Conservation (phyloP, 2,329 filamentous ascomycete species). For the Penicillium fuscoglaucum region DNA sequence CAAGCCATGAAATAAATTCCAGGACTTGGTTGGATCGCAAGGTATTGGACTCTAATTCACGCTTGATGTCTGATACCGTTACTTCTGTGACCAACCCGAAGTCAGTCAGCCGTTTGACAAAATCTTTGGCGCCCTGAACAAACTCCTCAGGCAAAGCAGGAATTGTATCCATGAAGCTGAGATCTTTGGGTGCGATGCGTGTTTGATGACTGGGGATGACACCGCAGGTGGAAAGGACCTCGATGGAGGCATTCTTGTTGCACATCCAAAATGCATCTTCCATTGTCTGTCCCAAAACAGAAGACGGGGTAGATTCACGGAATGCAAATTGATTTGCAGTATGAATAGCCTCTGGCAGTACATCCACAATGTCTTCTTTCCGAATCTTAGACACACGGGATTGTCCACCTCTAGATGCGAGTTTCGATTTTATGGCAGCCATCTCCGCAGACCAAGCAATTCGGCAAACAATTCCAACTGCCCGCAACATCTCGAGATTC, state of each 20-base stretch:
- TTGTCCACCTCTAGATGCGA: constrained; percentile 45
- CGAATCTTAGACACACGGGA: constrained; percentile 53
- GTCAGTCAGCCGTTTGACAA: constrained; percentile 77
- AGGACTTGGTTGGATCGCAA: constrained; percentile 74
- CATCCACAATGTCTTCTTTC: constrained; percentile 63
- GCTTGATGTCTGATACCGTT: constrained; percentile 79
- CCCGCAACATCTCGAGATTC: constrained; percentile 91
- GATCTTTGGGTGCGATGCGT: constrained; percentile 68
- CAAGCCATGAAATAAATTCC: constrained; percentile 83
- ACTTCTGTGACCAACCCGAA: constrained; percentile 86
- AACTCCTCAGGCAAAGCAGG: constrained; percentile 80
- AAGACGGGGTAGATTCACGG: constrained; percentile 83
- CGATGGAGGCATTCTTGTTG: constrained; percentile 76
- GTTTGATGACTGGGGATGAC: constrained; percentile 82
- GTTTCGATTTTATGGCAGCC: constrained; percentile 66
- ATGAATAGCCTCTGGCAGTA: constrained; percentile 78
- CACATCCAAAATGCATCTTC: constrained; percentile 97
- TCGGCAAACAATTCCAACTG: constrained; percentile 84
- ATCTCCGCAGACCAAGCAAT: constrained; percentile 89
- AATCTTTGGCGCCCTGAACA: constrained; percentile 64
- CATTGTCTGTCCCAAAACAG: constrained; percentile 78
- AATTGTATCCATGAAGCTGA: constrained; percentile 83
- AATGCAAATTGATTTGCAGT: constrained; percentile 86
- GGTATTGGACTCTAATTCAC: constrained; percentile 79
- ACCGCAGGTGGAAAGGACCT: constrained; percentile 84